Conservation (phyloP, 257 asterid genomes). For the Jacaranda mimosifolia region DNA sequence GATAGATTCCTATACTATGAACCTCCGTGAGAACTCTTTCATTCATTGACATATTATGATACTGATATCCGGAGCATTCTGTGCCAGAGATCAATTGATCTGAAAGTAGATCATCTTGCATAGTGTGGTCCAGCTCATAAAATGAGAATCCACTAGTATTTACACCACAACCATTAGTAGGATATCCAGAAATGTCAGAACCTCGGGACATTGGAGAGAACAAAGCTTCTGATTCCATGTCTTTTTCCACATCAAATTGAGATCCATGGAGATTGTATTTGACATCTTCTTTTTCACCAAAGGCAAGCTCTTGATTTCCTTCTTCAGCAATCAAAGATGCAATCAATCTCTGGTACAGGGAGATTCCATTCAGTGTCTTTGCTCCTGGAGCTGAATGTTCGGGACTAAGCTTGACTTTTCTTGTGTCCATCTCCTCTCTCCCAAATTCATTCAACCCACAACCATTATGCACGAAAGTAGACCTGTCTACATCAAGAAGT, state of each 20-base stretch:
- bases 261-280: conserved; percentile 55
- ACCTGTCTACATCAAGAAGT: conserved; percentile 60
- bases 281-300: conserved; percentile 55
- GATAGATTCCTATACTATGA: conserved; percentile 82
- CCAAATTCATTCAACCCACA: conserved; percentile 55
- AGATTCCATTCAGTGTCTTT: conserved; percentile 54
- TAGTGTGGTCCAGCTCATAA: conserved; percentile 56
- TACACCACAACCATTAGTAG: conserved; percentile 59
- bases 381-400: conserved; percentile 56
- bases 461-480: conserved; percentile 48
- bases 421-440: conserved; percentile 59
- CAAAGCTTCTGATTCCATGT: conserved; percentile 54
- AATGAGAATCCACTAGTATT: conserved; percentile 51
- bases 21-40: conserved; percentile 82
- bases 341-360: conserved; percentile 80
- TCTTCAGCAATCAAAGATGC: conserved; percentile 89
- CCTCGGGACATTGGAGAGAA: conserved; percentile 49
- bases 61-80: conserved; percentile 67
- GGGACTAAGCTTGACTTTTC: conserved; percentile 56
- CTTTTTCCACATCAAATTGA: conserved; percentile 60
- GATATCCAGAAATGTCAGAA: conserved; percentile 54
- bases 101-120: conserved; percentile 47
- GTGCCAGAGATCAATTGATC: conserved; percentile 53
- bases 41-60: conserved; percentile 66
- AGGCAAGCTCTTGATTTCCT: conserved; percentile 54